Percentiles rank a stretch among this genome's conserved stretches.
These are phyloP conservation scores for Atkinsonella hypoxylon DNA, from an alignment of 2,329 filamentous ascomycete species.

Conservation along the genomic window DNA sequence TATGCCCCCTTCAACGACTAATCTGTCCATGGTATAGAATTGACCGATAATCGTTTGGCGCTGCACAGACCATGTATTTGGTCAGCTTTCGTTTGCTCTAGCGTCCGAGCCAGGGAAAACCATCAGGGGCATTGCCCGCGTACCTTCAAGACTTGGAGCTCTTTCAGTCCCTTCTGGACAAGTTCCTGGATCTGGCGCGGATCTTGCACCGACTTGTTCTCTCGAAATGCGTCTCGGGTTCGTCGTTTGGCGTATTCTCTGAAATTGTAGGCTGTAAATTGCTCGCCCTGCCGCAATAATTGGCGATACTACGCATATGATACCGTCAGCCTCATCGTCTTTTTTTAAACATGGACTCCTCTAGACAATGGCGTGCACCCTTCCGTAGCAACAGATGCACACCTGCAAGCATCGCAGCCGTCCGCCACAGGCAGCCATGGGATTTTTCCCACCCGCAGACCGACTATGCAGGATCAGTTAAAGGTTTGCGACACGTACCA, in stretches of 20 bases:
- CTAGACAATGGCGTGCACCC: not conserved
- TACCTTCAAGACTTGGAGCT: conserved; percentile 86
- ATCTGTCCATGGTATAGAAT: conserved; percentile 81
- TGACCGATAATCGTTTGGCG: conserved; percentile 90
- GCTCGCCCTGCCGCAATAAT: conserved; percentile 69
- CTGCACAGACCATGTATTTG: conserved; percentile 31
- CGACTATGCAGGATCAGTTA: not conserved
- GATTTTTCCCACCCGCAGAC: not conserved
- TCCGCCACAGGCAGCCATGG: not conserved
- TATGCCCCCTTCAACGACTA: conserved; percentile 85
- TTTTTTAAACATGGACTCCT: not conserved
- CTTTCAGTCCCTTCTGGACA: conserved; percentile 76
- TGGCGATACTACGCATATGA: conserved; percentile 63
- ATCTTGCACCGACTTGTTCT: conserved; percentile 63
- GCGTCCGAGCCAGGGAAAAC: not conserved
- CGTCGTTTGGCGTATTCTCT: conserved; percentile 88
- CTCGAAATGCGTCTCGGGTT: conserved; percentile 81
- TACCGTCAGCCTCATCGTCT: not conserved
- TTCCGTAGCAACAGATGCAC: not conserved
- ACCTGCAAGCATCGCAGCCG: not conserved
- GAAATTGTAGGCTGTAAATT: conserved; percentile 95
- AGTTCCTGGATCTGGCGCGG: conserved; percentile 71
- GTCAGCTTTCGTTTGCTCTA: conserved; percentile 4
- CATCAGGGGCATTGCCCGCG: conserved; percentile 6
- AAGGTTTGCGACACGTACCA: conserved; percentile 28